Evolutionary conservation across 257 asterid genomes (phyloP).

Genomic region (Plantago ovata): DNA sequence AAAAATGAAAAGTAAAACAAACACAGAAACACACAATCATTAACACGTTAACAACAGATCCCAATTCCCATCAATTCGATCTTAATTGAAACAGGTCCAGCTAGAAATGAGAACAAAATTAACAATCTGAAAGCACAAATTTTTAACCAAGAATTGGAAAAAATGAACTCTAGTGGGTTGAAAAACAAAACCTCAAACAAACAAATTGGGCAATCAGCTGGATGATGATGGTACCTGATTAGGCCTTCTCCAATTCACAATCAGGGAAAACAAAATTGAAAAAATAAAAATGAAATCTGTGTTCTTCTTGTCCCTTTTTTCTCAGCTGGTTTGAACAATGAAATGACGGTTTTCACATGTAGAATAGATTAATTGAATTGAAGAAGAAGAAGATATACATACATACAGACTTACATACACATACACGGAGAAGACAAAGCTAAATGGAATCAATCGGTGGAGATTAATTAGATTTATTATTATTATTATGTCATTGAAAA

Average conservation of each 20-base stretch:
- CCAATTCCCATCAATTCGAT: constrained; percentile 20
- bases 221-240: not conserved
- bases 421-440: no score
- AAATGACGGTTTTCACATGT: not conserved
- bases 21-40: not conserved
- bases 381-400: not conserved
- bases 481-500: no score
- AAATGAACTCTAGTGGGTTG: not conserved
- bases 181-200: not conserved
- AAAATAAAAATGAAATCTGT: not conserved
- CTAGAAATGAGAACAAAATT: not conserved
- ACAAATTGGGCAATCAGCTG: not conserved
- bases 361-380: not conserved
- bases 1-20: not conserved
- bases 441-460: not conserved
- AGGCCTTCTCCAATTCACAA: not conserved
- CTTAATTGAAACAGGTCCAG: constrained; percentile 4
- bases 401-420: no score
- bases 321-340: no score
- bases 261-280: not conserved
- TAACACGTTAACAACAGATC: constrained; percentile 30
- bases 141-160: not conserved
- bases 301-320: not conserved
- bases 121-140: not conserved
- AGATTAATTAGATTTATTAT: not conserved